These are phyloP conservation scores for Torulaspora microellipsoides DNA, from an alignment of 805 yeast species.

Conservation along the genomic window DNA sequence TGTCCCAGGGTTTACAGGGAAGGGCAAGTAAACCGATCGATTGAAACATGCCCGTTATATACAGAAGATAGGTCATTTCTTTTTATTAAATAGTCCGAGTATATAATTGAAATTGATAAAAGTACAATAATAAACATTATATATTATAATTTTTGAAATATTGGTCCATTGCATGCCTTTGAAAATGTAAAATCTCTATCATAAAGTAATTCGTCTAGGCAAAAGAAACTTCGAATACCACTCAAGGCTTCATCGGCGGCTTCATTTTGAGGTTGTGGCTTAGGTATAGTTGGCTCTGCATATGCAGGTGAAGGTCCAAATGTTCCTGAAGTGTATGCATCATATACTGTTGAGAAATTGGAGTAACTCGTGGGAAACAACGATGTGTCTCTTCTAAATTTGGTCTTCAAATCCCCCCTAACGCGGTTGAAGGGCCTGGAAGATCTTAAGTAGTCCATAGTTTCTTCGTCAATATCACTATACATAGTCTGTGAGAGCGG, in stretches of 20 bases:
- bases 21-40: slow-evolving; percentile 1
- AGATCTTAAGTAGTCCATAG: background rate
- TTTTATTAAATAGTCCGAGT: too few relatives aligned
- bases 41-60: background rate
- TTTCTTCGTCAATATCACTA: background rate
- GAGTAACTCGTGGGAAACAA: background rate
- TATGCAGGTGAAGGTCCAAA: too few relatives aligned
- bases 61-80: background rate
- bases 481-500: background rate
- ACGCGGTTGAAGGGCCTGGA: background rate
- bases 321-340: background rate
- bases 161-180: slow-evolving; percentile 2
- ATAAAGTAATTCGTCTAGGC: slow-evolving; percentile 8
- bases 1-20: slow-evolving; percentile 32
- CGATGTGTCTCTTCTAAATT: slow-evolving; percentile 1
- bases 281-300: too few relatives aligned
- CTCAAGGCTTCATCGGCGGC: too few relatives aligned
- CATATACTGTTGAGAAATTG: background rate
- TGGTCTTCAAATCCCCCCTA: too few relatives aligned
- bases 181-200: slow-evolving; percentile 15
- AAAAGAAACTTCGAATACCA: slow-evolving; percentile 1
- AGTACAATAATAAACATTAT: too few relatives aligned
- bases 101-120: too few relatives aligned
- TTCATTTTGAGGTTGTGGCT: too few relatives aligned
- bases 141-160: background rate